Evolutionary conservation across 768 basidiomycete genomes (phyloP).

Genomic region (Piloderma croceum): DNA sequence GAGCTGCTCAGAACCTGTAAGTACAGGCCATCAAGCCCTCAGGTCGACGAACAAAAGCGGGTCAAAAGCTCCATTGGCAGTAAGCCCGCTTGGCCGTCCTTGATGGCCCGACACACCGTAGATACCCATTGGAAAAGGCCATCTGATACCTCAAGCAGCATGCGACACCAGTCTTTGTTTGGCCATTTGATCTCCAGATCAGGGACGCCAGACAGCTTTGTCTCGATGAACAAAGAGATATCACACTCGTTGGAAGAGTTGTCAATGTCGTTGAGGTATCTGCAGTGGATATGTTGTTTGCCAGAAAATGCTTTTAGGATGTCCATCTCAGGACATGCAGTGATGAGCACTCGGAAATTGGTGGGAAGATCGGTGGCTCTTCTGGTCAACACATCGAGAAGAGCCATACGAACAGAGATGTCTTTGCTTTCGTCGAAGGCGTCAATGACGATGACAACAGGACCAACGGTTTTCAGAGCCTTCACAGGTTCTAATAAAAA

Average conservation of each 20-base stretch:
- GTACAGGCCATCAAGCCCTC: too few species aligned
- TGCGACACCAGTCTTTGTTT: conserved; percentile 16
- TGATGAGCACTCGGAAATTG: conserved; percentile 24
- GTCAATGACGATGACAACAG: conserved; percentile 31
- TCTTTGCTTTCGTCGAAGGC: conserved; percentile 27
- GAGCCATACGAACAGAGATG: conserved; percentile 13
- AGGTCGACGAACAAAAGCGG: too few species aligned
- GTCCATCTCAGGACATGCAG: conserved; percentile 24
- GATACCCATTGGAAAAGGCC: conserved; percentile 32
- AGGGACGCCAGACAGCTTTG: conserved; percentile 3
- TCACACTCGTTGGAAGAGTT: conserved; percentile 1
- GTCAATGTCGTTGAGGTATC: conserved; percentile 9
- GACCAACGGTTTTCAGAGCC: conserved; percentile 20
- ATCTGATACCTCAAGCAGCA: conserved; percentile 21
- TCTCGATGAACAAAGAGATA: conserved; percentile 5
- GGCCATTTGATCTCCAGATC: too few species aligned
- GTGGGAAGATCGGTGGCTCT: conserved; percentile 15
- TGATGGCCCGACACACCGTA: too few species aligned
- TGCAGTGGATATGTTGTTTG: neutral
- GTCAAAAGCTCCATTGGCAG: too few species aligned
- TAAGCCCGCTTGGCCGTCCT: too few species aligned
- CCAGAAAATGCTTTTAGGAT: conserved; percentile 9
- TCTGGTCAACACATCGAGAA: conserved; percentile 20
- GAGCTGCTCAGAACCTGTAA: too few species aligned
- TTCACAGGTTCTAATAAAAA: conserved; percentile 23